Conservation (phyloP, 306 rosid species). For the Castanopsis chinensis region DNA sequence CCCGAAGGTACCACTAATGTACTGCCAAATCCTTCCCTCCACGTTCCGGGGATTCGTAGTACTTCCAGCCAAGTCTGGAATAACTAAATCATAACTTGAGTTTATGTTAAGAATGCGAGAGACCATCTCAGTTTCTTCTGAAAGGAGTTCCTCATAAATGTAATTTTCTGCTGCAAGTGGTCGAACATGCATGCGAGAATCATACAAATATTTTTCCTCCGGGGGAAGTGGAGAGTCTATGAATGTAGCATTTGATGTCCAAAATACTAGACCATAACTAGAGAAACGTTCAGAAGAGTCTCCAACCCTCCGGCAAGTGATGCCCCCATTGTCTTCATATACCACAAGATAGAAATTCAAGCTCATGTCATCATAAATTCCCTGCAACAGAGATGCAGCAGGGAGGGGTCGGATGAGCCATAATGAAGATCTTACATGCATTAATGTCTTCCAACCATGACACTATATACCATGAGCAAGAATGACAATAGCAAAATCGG, state of each 20-base stretch:
- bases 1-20: slow-evolving; percentile 76
- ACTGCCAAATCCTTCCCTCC: slow-evolving; percentile 93
- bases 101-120: slow-evolving; percentile 62
- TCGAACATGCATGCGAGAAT: slow-evolving; percentile 60
- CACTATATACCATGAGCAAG: background rate
- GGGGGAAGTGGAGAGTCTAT: slow-evolving; percentile 64
- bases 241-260: slow-evolving; percentile 58
- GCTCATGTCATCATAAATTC: slow-evolving; percentile 70
- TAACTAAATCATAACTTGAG: slow-evolving; percentile 68
- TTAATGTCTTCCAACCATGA: slow-evolving; percentile 17
- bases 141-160: slow-evolving; percentile 33
- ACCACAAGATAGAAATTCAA: slow-evolving; percentile 77
- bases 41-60: slow-evolving; percentile 48
- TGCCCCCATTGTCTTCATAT: slow-evolving; percentile 89
- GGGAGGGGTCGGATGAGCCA: slow-evolving; percentile 25
- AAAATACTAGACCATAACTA: slow-evolving; percentile 56
- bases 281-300: slow-evolving; percentile 43
- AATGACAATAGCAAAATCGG: no score
- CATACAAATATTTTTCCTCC: slow-evolving; percentile 66
- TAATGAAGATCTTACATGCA: slow-evolving; percentile 19
- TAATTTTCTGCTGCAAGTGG: slow-evolving; percentile 44
- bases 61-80: slow-evolving; percentile 50
- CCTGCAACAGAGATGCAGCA: slow-evolving; percentile 57
- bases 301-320: slow-evolving; percentile 74
- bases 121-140: slow-evolving; percentile 41